phyloP scores from a whole-genome alignment of 306 rosid genomes.

The Castanea mollissima region DNA sequence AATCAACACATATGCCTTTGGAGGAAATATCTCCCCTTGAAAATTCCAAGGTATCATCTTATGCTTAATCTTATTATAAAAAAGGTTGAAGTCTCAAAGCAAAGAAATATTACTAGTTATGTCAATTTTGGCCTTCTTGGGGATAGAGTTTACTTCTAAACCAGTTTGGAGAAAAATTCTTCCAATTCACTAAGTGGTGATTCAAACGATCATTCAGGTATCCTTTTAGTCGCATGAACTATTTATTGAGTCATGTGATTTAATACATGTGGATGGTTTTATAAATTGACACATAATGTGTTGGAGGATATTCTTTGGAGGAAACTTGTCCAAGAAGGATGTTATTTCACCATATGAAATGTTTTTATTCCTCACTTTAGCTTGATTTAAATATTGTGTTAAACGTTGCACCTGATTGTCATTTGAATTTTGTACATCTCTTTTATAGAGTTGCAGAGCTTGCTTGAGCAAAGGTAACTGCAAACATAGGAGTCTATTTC shows the following conservation, averaged over 20 bases:
- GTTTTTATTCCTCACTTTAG: not conserved
- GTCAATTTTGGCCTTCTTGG: not conserved
- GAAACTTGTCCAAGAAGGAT: too few species aligned
- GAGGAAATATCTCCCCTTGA: slow-evolving; percentile 34
- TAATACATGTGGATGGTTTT: too few species aligned
- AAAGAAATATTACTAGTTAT: not conserved
- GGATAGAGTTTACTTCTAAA: too few species aligned
- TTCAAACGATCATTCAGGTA: too few species aligned
- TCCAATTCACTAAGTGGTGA: too few species aligned
- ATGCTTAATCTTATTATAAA: not conserved
- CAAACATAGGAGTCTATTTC: slow-evolving; percentile 49
- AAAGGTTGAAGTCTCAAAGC: not conserved
- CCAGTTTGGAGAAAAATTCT: too few species aligned
- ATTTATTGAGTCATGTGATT: too few species aligned
- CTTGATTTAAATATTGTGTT: not conserved
- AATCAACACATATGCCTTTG: slow-evolving; percentile 22
- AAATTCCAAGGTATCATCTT: slow-evolving; percentile 44
- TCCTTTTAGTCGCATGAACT: too few species aligned
- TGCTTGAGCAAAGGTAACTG: slow-evolving; percentile 60
- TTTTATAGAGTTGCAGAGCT: slow-evolving; percentile 44
- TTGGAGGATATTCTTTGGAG: too few species aligned
- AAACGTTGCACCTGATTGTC: slow-evolving; percentile 15
- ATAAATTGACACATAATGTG: too few species aligned
- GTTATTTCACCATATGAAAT: not conserved
- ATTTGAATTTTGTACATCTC: slow-evolving; percentile 26